These are phyloP conservation scores for Orbilia blumenaviensis DNA, from an alignment of 2,329 filamentous ascomycete genomes.

Conservation along the genomic window DNA sequence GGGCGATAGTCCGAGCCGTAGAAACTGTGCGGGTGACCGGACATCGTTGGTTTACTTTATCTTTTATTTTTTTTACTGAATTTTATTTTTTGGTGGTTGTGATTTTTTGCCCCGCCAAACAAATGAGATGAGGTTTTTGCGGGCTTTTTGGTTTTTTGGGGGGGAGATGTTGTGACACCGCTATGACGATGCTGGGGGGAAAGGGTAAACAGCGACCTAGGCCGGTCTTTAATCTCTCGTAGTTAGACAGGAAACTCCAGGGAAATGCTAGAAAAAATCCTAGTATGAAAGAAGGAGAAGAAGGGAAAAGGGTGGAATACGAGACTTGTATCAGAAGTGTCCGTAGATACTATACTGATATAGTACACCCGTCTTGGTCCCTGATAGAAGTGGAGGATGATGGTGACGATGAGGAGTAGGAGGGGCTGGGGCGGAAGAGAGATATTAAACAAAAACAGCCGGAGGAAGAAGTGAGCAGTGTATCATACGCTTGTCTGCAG, in stretches of 20 bases:
- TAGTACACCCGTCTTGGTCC: not conserved
- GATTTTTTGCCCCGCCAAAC: conserved; percentile 2
- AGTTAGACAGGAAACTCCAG: not conserved
- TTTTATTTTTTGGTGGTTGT: not conserved
- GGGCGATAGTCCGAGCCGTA: conserved; percentile 24
- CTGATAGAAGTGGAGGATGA: not conserved
- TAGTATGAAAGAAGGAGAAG: not conserved
- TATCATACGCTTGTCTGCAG: conserved; percentile 26
- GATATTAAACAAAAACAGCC: conserved; percentile 14
- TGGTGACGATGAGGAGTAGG: not conserved
- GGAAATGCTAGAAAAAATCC: no score
- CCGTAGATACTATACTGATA: not conserved
- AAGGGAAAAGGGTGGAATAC: conserved; percentile 1
- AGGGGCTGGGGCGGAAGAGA: not conserved
- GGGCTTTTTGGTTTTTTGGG: not conserved
- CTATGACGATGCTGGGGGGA: not conserved
- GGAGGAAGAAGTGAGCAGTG: conserved; percentile 5
- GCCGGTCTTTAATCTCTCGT: not conserved
- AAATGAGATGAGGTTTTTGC: conserved; percentile 25
- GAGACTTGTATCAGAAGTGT: not conserved
- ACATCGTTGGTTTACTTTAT: conserved; percentile 14
- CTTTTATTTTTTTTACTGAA: not conserved
- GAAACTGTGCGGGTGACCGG: conserved; percentile 34
- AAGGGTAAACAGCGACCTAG: not conserved
- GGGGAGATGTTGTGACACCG: not conserved